Evolutionary conservation across 148 eudicot genomes (phyloP).

Genomic region (Agrostemma githago): DNA sequence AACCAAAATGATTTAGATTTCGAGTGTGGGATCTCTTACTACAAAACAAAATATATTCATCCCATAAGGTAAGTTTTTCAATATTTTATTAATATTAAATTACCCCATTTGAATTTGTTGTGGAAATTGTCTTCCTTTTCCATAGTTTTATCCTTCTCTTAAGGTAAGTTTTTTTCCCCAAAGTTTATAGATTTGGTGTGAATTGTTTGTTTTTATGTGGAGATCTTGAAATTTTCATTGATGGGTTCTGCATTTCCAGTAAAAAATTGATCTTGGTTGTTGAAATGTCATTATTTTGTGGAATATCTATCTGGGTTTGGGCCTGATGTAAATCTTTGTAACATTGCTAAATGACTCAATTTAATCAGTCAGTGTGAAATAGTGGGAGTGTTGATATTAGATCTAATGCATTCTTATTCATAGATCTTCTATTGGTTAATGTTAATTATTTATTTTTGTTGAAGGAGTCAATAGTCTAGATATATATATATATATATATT

Average conservation of each 20-base stretch:
- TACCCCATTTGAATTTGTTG: slow-evolving; percentile 11
- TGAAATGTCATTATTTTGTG: not conserved
- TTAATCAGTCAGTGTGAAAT: slow-evolving; percentile 3
- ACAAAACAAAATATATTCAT: not conserved
- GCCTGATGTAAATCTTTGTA: not conserved
- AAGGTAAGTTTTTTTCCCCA: not conserved
- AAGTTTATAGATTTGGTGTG: slow-evolving; percentile 12
- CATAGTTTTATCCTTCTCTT: not conserved
- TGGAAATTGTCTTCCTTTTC: not conserved
- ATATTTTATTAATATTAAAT: not conserved
- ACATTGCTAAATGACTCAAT: not conserved
- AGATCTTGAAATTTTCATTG: slow-evolving; percentile 20
- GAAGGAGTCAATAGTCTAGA: slow-evolving; percentile 18
- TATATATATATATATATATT: not conserved
- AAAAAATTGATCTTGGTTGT: not conserved
- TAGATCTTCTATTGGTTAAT: slow-evolving; percentile 16
- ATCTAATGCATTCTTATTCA: not conserved
- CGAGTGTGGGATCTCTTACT: slow-evolving; percentile 25
- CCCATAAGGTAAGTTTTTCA: slow-evolving; percentile 8
- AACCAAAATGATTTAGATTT: slow-evolving; percentile 9
- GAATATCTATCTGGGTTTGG: slow-evolving; percentile 13
- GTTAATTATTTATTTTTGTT: not conserved
- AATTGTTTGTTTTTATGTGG: not conserved
- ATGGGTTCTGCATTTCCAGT: slow-evolving; percentile 18
- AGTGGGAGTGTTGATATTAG: slow-evolving; percentile 3